These are phyloP conservation scores for Eucalyptus pauciflora DNA, from an alignment of 345 rosid species.

Conservation along the genomic window DNA sequence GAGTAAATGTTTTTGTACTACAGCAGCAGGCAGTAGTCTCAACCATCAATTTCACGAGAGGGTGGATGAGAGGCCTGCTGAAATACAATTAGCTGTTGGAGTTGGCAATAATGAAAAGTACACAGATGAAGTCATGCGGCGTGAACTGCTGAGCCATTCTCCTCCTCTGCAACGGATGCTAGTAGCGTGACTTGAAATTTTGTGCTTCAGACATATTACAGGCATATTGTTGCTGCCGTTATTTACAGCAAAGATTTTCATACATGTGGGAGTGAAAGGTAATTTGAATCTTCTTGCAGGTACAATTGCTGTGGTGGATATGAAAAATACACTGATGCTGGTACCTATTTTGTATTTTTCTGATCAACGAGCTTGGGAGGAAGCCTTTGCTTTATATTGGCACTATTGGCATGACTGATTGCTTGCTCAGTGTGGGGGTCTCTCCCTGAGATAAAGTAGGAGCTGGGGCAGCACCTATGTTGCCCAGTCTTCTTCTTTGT, in stretches of 20 bases:
- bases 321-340: neutral
- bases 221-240: constrained; percentile 60
- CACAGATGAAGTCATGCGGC: constrained; percentile 57
- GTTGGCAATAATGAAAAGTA: constrained; percentile 8
- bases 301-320: constrained; percentile 13
- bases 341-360: neutral
- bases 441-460: constrained; percentile 15
- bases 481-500: constrained; percentile 30
- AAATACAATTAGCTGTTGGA: constrained; percentile 60
- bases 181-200: constrained; percentile 61
- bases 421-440: constrained; percentile 33
- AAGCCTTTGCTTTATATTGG: constrained; percentile 23
- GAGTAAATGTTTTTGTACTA: neutral
- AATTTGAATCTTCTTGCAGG: constrained; percentile 56
- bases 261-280: constrained; percentile 36
- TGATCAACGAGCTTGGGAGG: constrained; percentile 50
- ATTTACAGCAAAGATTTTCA: constrained; percentile 60
- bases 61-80: constrained; percentile 70
- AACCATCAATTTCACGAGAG: constrained; percentile 12
- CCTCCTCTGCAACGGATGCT: constrained; percentile 51
- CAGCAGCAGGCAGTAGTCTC: neutral
- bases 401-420: constrained; percentile 43
- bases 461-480: constrained; percentile 2
- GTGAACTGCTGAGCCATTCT: constrained; percentile 62
- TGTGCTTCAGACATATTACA: constrained; percentile 69